These are phyloP conservation scores for Cladosporium colombiae DNA, from an alignment of 2,329 filamentous ascomycete genomes.

Conservation along the genomic window DNA sequence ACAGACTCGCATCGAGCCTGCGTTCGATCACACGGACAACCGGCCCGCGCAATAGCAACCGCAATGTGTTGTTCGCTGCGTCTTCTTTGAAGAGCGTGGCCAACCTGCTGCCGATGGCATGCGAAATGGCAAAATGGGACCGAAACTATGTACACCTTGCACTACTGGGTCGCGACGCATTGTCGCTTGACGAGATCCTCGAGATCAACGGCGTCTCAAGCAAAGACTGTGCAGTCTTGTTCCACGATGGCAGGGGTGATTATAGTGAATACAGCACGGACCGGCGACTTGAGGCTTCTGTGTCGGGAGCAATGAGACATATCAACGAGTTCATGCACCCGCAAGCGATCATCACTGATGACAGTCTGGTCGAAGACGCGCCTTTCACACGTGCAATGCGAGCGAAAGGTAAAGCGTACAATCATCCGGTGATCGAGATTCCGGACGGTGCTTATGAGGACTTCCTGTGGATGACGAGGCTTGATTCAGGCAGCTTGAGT, in stretches of 20 bases:
- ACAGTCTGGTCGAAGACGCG: conserved; percentile 63
- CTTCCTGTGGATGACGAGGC: conserved; percentile 73
- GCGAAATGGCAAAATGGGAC: conserved; percentile 73
- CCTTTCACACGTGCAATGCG: conserved; percentile 66
- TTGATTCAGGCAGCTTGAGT: conserved; percentile 71
- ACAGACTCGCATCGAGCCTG: conserved; percentile 63
- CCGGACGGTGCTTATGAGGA: conserved; percentile 63
- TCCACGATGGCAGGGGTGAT: conserved; percentile 77
- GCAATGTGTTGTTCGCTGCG: conserved; percentile 77
- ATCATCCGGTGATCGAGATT: conserved; percentile 71
- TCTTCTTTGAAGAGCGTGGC: conserved; percentile 73
- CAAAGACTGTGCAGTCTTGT: conserved; percentile 63
- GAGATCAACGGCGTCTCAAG: conserved; percentile 77
- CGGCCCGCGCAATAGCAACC: conserved; percentile 57
- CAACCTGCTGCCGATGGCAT: conserved; percentile 76
- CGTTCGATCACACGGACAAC: conserved; percentile 58
- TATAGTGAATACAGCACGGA: conserved; percentile 69
- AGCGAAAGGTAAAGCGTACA: conserved; percentile 53
- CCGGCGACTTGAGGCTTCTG: conserved; percentile 65
- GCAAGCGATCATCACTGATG: conserved; percentile 73
- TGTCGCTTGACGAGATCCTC: conserved; percentile 68
- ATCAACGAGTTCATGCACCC: conserved; percentile 75
- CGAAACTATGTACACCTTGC: conserved; percentile 79
- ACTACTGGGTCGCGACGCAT: conserved; percentile 71
- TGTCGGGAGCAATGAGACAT: conserved; percentile 67